Evolutionary conservation across 1,284 basidiomycete species (phyloP).

Genomic region (Cutaneotrichosporon cavernicola): DNA sequence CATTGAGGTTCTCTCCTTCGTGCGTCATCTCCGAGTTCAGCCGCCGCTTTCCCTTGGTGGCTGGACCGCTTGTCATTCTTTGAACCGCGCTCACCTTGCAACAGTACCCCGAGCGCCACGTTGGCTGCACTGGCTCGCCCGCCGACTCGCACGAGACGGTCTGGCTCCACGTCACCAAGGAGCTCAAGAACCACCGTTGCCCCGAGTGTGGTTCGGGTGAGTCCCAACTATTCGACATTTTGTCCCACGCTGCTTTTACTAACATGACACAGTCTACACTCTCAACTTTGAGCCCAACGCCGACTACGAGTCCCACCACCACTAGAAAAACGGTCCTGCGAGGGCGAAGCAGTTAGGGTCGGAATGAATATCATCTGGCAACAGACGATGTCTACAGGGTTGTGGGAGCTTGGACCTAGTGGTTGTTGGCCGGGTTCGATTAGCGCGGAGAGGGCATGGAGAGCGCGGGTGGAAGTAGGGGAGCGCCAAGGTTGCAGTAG

Average conservation of each 20-base stretch:
- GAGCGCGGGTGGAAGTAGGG: neutral
- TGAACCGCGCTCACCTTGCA: conserved; percentile 16
- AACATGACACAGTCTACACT: conserved; percentile 40
- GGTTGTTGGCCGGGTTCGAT: neutral
- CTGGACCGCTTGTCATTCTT: neutral
- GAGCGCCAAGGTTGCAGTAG: too few relatives aligned
- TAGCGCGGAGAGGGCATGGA: neutral
- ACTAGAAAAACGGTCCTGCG: conserved; percentile 30
- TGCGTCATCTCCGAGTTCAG: conserved; percentile 55
- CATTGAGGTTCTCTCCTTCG: conserved; percentile 81
- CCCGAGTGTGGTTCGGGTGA: conserved; percentile 71
- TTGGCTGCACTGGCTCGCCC: conserved; percentile 89
- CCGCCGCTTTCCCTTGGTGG: neutral
- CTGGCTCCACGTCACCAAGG: conserved; percentile 72
- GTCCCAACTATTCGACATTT: conserved; percentile 18
- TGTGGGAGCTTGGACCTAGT: neutral
- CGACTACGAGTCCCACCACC: conserved; percentile 39
- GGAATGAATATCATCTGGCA: conserved; percentile 25
- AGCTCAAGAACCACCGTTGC: conserved; percentile 69
- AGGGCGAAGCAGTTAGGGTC: conserved; percentile 23
- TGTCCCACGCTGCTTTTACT: conserved; percentile 6
- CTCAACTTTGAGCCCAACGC: conserved; percentile 50
- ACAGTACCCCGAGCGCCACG: conserved; percentile 73
- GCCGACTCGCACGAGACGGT: conserved; percentile 87
- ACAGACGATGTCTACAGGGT: neutral